Conservation (phyloP, 1,284 basidiomycete genomes). For the Ceratobasidium sp. region DNA sequence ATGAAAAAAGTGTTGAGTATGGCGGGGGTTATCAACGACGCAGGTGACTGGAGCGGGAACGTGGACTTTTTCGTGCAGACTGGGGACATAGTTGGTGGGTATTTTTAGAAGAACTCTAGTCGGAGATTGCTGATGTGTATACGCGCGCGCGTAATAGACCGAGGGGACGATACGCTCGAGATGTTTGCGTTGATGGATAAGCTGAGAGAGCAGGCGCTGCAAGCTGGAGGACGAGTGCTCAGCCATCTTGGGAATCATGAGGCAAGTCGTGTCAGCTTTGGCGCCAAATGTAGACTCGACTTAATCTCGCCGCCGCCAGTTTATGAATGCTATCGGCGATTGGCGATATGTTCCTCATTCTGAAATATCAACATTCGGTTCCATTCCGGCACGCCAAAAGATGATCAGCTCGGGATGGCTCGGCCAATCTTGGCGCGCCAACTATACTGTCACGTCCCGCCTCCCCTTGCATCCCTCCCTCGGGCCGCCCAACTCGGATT, state of each 20-base stretch:
- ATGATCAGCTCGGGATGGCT: slow-evolving; percentile 78
- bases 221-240: slow-evolving; percentile 73
- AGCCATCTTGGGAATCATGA: slow-evolving; percentile 89
- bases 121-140: slow-evolving; percentile 2
- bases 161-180: slow-evolving; percentile 85
- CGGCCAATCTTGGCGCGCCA: slow-evolving; percentile 81
- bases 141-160: slow-evolving; percentile 49
- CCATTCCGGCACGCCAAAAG: slow-evolving; percentile 70
- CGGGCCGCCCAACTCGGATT: slow-evolving; percentile 74
- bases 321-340: slow-evolving; percentile 83
- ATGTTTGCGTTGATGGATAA: slow-evolving; percentile 82
- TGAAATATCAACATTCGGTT: slow-evolving; percentile 82
- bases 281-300: neutral
- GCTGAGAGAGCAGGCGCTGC: slow-evolving; percentile 75
- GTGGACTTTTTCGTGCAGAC: slow-evolving; percentile 89
- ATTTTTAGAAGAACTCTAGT: slow-evolving; percentile 35
- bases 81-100: slow-evolving; percentile 91
- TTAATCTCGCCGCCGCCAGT: slow-evolving; percentile 47
- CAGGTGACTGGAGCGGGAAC: slow-evolving; percentile 76
- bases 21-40: slow-evolving; percentile 71
- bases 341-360: slow-evolving; percentile 79
- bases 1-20: slow-evolving; percentile 77
- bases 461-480: slow-evolving; percentile 76
- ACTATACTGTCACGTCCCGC: slow-evolving; percentile 83
- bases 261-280: slow-evolving; percentile 52